Evolutionary conservation across 1,284 basidiomycete species (phyloP).

Genomic region (Trametes sp.): DNA sequence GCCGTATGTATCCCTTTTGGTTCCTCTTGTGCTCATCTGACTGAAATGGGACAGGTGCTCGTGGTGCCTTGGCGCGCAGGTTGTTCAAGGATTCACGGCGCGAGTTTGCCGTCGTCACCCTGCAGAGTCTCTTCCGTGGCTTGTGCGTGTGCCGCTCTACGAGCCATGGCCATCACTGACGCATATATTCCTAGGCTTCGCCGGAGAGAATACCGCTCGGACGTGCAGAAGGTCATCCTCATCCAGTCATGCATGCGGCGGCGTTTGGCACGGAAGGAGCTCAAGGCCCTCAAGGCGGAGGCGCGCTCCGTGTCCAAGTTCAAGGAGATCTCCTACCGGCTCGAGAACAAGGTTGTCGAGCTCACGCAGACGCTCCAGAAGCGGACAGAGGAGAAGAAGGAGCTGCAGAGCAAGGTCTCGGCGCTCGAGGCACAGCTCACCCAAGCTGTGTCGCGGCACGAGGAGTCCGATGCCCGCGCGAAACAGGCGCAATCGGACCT

Average conservation of each 20-base stretch:
- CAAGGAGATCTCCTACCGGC: constrained; percentile 97
- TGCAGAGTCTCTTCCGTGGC: constrained; percentile 92
- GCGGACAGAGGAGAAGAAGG: constrained; percentile 93
- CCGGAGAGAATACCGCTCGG: constrained; percentile 68
- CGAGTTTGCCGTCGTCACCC: constrained; percentile 70
- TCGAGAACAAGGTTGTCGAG: constrained; percentile 99
- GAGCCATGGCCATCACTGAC: constrained; percentile 20
- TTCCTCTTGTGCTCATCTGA: constrained; percentile 21
- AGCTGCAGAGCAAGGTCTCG: constrained; percentile 76
- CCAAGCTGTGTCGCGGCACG: constrained; percentile 87
- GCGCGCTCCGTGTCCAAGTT: constrained; percentile 98
- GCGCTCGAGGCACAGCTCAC: constrained; percentile 88
- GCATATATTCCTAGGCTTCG: constrained; percentile 55
- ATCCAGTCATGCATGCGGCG: constrained; percentile 95
- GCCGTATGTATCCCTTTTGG: constrained; percentile 65
- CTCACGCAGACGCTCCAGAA: constrained; percentile 96
- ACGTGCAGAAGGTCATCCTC: constrained; percentile 82
- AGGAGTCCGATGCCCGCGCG: constrained; percentile 85
- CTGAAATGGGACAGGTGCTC: constrained; percentile 63
- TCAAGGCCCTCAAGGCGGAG: constrained; percentile 86
- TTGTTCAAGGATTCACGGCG: constrained; percentile 69
- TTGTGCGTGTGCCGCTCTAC: constrained; percentile 61
- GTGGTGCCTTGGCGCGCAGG: constrained; percentile 81
- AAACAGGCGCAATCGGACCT: constrained; percentile 80
- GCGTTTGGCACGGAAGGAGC: constrained; percentile 86